phyloP scores from a whole-genome alignment of 73 alveolate genomes.

The Tetrahymena malaccensis region DNA sequence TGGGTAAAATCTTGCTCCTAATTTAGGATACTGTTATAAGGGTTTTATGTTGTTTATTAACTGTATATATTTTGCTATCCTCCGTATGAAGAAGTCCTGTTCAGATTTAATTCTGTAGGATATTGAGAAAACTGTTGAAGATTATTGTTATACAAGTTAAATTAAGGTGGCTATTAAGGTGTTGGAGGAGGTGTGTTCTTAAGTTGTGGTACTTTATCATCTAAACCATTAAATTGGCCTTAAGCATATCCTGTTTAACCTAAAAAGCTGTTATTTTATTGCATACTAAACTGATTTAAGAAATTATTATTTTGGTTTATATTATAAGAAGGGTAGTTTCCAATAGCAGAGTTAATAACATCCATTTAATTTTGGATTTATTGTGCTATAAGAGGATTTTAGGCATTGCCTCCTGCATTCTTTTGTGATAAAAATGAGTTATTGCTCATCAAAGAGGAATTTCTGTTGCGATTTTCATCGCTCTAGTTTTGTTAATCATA shows the following conservation, averaged over 20 bases:
- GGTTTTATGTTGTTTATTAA: neutral
- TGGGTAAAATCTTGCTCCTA: neutral
- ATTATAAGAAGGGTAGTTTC: neutral
- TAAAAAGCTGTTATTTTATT: neutral
- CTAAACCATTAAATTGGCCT: neutral
- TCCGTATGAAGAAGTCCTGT: neutral
- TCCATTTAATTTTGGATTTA: neutral
- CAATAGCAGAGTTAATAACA: neutral
- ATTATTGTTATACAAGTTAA: neutral
- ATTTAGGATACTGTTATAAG: neutral
- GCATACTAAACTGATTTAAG: neutral
- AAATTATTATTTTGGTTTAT: neutral
- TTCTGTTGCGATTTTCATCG: neutral
- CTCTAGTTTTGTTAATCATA: neutral
- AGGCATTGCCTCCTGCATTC: neutral
- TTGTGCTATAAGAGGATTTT: neutral
- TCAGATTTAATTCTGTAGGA: neutral
- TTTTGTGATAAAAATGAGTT: neutral
- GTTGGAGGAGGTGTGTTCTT: neutral
- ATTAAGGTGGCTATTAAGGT: neutral
- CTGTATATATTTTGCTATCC: neutral
- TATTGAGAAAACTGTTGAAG: neutral
- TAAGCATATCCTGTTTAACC: neutral
- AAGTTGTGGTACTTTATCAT: neutral
- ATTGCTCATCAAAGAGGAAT: neutral